Conservation (phyloP, 2,329 filamentous ascomycete genomes). For the Fusarium sterilihyphosum region DNA sequence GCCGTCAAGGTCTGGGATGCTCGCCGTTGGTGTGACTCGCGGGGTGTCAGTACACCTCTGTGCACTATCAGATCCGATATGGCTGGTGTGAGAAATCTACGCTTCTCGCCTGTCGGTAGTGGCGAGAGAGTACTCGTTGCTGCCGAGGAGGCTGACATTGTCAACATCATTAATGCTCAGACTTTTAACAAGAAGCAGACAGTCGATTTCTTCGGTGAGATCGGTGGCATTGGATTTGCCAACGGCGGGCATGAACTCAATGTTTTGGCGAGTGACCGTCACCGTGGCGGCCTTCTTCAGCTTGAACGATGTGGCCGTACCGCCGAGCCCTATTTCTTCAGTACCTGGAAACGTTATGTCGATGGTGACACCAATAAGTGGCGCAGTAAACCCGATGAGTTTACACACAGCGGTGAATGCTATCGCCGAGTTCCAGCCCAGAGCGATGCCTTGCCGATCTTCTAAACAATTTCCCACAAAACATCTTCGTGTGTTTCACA, state of each 20-base stretch:
- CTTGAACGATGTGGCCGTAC: constrained; percentile 59
- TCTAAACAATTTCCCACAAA: constrained; percentile 1
- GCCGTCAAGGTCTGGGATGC: constrained; percentile 81
- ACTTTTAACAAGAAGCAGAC: constrained; percentile 73
- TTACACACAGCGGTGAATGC: constrained; percentile 15
- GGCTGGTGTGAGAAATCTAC: constrained; percentile 74
- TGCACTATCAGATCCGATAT: constrained; percentile 70
- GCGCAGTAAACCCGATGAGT: constrained; percentile 12
- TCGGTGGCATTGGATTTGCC: constrained; percentile 74
- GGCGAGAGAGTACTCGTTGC: constrained; percentile 74
- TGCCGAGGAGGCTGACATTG: constrained; percentile 78
- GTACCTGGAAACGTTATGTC: constrained; percentile 25
- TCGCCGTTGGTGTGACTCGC: constrained; percentile 69
- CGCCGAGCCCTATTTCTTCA: constrained; percentile 40
- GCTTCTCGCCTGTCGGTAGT: constrained; percentile 77
- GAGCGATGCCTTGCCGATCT: constrained; percentile 28
- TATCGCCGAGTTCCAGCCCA: constrained; percentile 30
- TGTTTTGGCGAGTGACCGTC: constrained; percentile 72
- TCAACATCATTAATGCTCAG: constrained; percentile 76
- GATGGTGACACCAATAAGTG: constrained; percentile 11
- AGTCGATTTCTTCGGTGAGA: constrained; percentile 79
- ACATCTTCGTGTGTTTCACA: neutral
- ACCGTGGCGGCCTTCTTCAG: constrained; percentile 73
- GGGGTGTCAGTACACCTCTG: constrained; percentile 59
- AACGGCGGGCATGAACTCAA: constrained; percentile 75